Conservation (phyloP, 148 eudicot species). For the Pharnaceum exiguum region DNA sequence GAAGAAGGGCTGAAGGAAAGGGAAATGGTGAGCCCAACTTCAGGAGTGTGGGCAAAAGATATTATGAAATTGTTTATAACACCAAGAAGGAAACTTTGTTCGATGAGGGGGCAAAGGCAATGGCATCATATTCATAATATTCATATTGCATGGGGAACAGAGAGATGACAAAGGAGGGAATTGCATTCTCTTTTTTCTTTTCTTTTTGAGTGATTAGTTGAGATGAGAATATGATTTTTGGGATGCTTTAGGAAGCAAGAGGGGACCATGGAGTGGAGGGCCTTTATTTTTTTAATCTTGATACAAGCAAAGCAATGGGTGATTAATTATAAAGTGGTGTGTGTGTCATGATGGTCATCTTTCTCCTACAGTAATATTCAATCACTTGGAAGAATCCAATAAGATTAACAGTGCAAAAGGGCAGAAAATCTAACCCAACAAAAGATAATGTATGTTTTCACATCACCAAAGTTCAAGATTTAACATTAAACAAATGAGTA, state of each 20-base stretch:
- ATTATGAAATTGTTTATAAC: conserved; percentile 6
- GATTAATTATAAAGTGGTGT: conserved; percentile 14
- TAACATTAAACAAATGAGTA: conserved; percentile 11
- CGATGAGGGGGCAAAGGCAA: conserved; percentile 8
- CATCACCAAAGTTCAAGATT: conserved; percentile 9
- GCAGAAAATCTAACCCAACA: neutral
- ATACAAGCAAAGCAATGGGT: neutral
- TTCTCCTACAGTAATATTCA: conserved; percentile 8
- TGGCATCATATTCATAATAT: no score
- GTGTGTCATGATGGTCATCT: conserved; percentile 22
- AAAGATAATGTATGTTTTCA: neutral
- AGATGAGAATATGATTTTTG: conserved; percentile 26
- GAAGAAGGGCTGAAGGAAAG: conserved; percentile 12
- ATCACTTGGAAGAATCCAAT: conserved; percentile 22
- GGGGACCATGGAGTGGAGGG: conserved; percentile 32
- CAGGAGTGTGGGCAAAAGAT: conserved; percentile 11
- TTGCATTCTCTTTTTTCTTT: no score
- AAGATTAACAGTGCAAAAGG: neutral
- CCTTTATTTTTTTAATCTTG: conserved; percentile 17
- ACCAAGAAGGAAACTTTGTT: neutral
- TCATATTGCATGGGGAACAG: conserved; percentile 67
- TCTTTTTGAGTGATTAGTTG: conserved; percentile 26
- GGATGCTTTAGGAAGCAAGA: conserved; percentile 28
- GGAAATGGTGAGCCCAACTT: conserved; percentile 5
- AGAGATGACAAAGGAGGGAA: conserved; percentile 36